Evolutionary conservation across 768 basidiomycete genomes (phyloP).

Genomic region (Mycena galopus): DNA sequence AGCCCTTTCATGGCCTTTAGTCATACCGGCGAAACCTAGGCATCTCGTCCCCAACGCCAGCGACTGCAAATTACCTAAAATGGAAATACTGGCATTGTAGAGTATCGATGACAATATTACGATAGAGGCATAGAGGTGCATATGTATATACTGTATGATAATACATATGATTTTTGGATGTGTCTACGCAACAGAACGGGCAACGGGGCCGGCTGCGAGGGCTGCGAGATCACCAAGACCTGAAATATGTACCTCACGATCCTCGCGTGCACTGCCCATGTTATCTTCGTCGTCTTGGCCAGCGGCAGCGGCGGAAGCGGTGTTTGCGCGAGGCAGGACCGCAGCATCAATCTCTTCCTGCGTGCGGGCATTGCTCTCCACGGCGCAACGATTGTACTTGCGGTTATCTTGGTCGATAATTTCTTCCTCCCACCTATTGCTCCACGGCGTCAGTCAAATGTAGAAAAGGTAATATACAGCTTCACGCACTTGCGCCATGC

Average conservation of each 20-base stretch:
- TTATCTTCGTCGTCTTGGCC: not conserved
- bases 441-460: not conserved
- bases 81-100: not conserved
- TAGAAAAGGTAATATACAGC: not conserved
- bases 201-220: not conserved
- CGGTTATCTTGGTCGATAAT: not conserved
- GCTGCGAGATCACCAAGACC: not conserved
- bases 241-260: not conserved
- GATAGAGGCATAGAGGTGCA: not conserved
- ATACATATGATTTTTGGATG: not conserved
- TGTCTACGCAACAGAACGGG: not conserved
- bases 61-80: not conserved
- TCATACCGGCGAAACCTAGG: not conserved
- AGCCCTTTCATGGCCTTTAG: not conserved
- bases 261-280: not conserved
- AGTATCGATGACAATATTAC: not conserved
- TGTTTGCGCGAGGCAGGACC: not conserved
- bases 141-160: not conserved
- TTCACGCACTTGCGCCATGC: not conserved
- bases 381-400: not conserved
- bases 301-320: not conserved
- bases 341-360: conserved; percentile 1
- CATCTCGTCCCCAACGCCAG: not conserved
- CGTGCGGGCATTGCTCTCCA: not conserved
- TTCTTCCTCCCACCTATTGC: not conserved